Conservation (phyloP, 768 basidiomycete genomes). For the Glaciozyma antarctica region DNA sequence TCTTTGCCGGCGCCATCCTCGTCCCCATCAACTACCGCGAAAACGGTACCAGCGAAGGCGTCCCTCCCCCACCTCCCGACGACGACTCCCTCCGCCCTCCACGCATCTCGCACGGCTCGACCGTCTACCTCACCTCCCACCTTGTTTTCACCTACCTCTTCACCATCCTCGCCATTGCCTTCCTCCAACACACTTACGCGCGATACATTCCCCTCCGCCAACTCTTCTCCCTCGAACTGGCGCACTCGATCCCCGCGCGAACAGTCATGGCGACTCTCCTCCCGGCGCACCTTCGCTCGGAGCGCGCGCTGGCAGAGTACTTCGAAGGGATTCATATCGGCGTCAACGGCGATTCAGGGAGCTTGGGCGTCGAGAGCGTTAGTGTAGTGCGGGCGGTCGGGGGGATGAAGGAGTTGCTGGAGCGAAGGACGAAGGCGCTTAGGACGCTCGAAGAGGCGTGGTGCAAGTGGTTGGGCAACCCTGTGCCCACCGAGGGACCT, state of each 20-base stretch:
- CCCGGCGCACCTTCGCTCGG: slow-evolving; percentile 73
- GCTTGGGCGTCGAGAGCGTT: slow-evolving; percentile 72
- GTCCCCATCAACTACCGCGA: slow-evolving; percentile 95
- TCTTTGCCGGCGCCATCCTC: slow-evolving; percentile 70
- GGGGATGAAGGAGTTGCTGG: slow-evolving; percentile 59
- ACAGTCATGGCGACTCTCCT: slow-evolving; percentile 81
- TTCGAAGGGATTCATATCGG: slow-evolving; percentile 74
- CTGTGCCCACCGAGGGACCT: slow-evolving; percentile 45
- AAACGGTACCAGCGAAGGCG: slow-evolving; percentile 45
- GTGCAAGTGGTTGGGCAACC: slow-evolving; percentile 88
- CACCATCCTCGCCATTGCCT: slow-evolving; percentile 72
- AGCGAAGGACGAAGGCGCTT: slow-evolving; percentile 69
- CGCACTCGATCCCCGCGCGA: slow-evolving; percentile 85
- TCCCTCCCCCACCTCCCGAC: slow-evolving; percentile 30
- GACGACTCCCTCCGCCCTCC: neutral
- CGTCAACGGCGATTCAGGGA: neutral
- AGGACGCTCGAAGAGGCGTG: slow-evolving; percentile 71
- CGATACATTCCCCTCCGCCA: slow-evolving; percentile 84
- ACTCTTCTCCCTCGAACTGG: slow-evolving; percentile 85
- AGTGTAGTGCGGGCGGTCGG: slow-evolving; percentile 76
- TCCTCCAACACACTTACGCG: slow-evolving; percentile 79
- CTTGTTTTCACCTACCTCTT: slow-evolving; percentile 90
- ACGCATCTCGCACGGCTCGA: slow-evolving; percentile 39
- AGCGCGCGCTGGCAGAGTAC: slow-evolving; percentile 78
- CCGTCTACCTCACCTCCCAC: slow-evolving; percentile 57